These are phyloP conservation scores for Primulina eburnea DNA, from an alignment of 257 asterid species.

Conservation along the genomic window DNA sequence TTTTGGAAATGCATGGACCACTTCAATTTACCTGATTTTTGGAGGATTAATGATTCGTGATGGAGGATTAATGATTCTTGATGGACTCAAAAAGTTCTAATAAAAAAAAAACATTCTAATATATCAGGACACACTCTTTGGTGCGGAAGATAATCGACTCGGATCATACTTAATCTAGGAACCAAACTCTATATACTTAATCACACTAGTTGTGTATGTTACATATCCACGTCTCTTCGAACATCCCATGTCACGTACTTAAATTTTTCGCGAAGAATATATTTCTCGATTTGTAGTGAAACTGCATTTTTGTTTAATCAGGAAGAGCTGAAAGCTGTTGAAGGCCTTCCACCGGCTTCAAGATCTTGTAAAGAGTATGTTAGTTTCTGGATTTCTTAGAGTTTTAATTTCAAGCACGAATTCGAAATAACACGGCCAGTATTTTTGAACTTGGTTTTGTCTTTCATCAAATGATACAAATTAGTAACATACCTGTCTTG, in stretches of 20 bases:
- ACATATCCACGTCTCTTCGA: too few species aligned
- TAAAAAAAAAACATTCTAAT: too few species aligned
- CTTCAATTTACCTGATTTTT: conserved; percentile 12
- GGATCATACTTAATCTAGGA: too few species aligned
- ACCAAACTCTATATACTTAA: too few species aligned
- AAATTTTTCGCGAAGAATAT: neutral
- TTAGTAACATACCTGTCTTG: neutral
- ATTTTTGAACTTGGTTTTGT: neutral
- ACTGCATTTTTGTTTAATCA: conserved; percentile 33
- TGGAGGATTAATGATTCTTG: neutral
- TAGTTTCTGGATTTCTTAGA: neutral
- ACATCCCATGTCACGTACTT: too few species aligned
- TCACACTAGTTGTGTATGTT: too few species aligned
- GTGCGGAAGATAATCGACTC: too few species aligned
- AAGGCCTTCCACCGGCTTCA: conserved; percentile 65
- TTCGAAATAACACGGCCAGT: neutral
- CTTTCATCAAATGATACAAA: neutral
- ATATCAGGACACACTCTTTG: too few species aligned
- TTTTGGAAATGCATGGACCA: conserved; percentile 26
- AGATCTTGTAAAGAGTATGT: conserved; percentile 79
- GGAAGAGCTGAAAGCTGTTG: conserved; percentile 76
- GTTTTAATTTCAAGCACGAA: conserved; percentile 4
- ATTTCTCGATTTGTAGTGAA: neutral
- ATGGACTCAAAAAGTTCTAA: neutral
- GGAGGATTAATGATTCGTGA: neutral